These are phyloP conservation scores for Ocimum tenuiflorum DNA, from an alignment of 257 asterid species.

Conservation along the genomic window DNA sequence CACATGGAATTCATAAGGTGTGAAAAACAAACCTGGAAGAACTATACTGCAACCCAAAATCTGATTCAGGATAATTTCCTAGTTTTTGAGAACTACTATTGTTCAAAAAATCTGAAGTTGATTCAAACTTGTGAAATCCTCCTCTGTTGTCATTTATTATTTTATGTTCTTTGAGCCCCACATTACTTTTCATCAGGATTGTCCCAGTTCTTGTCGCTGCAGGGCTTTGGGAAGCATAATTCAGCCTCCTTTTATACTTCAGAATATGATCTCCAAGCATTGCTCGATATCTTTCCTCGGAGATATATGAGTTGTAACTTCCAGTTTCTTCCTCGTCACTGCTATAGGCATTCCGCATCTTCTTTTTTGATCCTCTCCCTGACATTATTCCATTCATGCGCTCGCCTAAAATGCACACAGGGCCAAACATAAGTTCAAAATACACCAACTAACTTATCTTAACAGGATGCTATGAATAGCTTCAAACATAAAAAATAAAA, in stretches of 20 bases:
- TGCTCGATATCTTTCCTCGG: slow-evolving; percentile 81
- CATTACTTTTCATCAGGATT: slow-evolving; percentile 35
- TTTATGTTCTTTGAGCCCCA: slow-evolving; percentile 54
- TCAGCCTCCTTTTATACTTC: slow-evolving; percentile 71
- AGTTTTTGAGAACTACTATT: slow-evolving; percentile 42
- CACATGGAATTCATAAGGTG: background rate
- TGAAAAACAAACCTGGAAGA: slow-evolving; percentile 55
- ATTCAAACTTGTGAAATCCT: slow-evolving; percentile 49
- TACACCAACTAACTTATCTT: slow-evolving; percentile 2
- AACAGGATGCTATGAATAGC: slow-evolving; percentile 15
- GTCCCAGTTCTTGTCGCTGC: slow-evolving; percentile 43
- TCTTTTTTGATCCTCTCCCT: slow-evolving; percentile 59
- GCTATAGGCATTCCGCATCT: slow-evolving; percentile 55
- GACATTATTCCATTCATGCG: slow-evolving; percentile 59
- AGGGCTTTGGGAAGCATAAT: slow-evolving; percentile 51
- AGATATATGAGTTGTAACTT: slow-evolving; percentile 47
- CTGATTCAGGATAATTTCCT: slow-evolving; percentile 49
- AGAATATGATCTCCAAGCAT: slow-evolving; percentile 96
- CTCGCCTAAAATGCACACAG: slow-evolving; percentile 43
- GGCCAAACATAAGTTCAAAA: slow-evolving; percentile 10
- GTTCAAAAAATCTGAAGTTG: slow-evolving; percentile 53
- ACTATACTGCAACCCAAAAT: slow-evolving; percentile 50
- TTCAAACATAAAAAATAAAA: too few relatives aligned
- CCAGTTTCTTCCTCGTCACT: slow-evolving; percentile 81
- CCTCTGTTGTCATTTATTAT: slow-evolving; percentile 51